Base-by-base conservation (phyloP, 495 filamentous ascomycete genomes). In the Aspergillus haitiensis region DNA sequence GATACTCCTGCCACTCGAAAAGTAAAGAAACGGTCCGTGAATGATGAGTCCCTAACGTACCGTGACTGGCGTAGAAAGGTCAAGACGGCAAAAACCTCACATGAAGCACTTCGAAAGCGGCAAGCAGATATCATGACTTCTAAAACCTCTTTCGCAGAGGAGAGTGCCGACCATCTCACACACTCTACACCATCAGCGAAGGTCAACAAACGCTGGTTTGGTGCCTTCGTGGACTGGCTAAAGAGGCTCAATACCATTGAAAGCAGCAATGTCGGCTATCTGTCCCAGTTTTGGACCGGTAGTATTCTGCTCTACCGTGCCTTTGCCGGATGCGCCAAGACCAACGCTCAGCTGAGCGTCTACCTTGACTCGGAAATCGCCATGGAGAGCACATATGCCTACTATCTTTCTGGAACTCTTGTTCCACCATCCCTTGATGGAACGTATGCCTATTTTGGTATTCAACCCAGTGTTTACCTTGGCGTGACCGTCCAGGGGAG, bases 191-290 rank as follows among this genome's bases (percentile, higher is more conserved):
- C n/a, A n/a, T n/a, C n/a, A n/a, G n/a, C n/a, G n/a, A n/a, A n/a
- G n/a, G n/a, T n/a, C n/a, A n/a, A n/a, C n/a, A 64, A 61, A 33
- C 58, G 64, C 8, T 67, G 64, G 64, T 64, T 51, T 36, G 64
- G 64, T 5, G 18, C 15, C 31, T 67, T 64, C 45, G 11, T 12
- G 7, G 45, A 56, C 51, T 61, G 58, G 58, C 15, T 61, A 9
- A 10, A 37, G 15, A 61, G 56, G 52, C 40, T 61, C 1, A 61
- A 39, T 11, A 61, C 58, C n/a, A 52, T 61, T 12, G n/a, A 18
- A 31, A 16, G 12, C 4, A n/a, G 32, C 11, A 45, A 61, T 32
- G 42, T 42, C 7, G 58, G 58, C 0, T 40, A 37, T 40, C 52
- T 61, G 5, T 42, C 51, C n/a, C 0, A 55, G 10, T 31, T 33